phyloP scores from a whole-genome alignment of 495 filamentous ascomycete genomes.

The Aspergillus mulundensis region DNA sequence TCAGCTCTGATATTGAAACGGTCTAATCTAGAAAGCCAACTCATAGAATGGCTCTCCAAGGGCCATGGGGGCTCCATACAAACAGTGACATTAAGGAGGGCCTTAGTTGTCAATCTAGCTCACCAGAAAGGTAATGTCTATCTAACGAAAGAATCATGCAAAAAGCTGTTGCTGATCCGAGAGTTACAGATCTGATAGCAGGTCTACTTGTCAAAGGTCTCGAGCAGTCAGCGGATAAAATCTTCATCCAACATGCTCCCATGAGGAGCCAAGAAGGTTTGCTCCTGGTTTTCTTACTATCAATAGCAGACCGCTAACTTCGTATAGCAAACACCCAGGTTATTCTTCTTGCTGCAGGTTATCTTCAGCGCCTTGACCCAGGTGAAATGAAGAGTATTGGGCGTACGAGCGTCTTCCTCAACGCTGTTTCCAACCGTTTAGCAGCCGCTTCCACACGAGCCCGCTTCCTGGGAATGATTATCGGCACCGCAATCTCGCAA shows the following conservation, averaged over 20 bases:
- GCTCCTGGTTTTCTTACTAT: conserved; percentile 7
- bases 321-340: conserved; percentile 69
- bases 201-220: conserved; percentile 63
- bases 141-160: not conserved
- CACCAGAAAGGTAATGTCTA: conserved; percentile 43
- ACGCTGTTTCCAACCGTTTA: conserved; percentile 82
- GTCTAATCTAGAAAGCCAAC: conserved; percentile 40
- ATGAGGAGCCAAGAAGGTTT: conserved; percentile 81
- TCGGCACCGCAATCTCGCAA: conserved; percentile 75
- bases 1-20: conserved; percentile 30
- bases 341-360: conserved; percentile 73
- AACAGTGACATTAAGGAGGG: conserved; percentile 61
- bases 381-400: conserved; percentile 58
- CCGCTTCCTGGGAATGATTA: conserved; percentile 84
- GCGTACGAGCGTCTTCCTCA: conserved; percentile 68
- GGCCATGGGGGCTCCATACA: conserved; percentile 54
- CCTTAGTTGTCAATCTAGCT: conserved; percentile 57
- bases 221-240: conserved; percentile 72
- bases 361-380: conserved; percentile 59
- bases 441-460: conserved; percentile 67
- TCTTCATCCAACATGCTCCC: conserved; percentile 81
- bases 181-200: conserved; percentile 46
- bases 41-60: conserved; percentile 64
- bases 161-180: not conserved
- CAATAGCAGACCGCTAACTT: conserved; percentile 21